A percentile compares a stretch with the other conserved stretches of the same genome.
Conservation (phyloP, 2,329 filamentous ascomycete species). For the Tolypocladium inflatum region DNA sequence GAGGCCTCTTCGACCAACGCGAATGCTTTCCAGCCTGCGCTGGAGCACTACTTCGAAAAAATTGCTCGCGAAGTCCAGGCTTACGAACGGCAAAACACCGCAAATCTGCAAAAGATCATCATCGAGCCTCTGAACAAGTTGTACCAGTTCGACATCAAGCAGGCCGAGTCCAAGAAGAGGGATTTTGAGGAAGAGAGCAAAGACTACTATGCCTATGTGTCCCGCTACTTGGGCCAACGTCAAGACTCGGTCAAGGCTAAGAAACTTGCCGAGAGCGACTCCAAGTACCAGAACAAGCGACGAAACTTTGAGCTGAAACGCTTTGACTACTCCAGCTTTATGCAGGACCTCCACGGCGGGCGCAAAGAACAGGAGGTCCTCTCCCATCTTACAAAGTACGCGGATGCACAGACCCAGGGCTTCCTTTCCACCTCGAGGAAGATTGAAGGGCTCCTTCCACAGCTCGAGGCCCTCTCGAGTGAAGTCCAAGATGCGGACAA, state of each 20-base stretch:
- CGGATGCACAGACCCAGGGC: conserved; percentile 75
- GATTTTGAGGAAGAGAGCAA: conserved; percentile 99
- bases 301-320: conserved; percentile 94
- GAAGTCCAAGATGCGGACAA: conserved; percentile 94
- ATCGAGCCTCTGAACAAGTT: conserved; percentile 89
- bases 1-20: conserved; percentile 87
- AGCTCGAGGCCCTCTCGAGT: conserved; percentile 76
- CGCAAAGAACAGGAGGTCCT: conserved; percentile 95
- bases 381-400: conserved; percentile 88
- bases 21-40: conserved; percentile 90
- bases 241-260: conserved; percentile 96
- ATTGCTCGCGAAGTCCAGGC: conserved; percentile 82
- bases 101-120: conserved; percentile 82
- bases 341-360: conserved; percentile 98
- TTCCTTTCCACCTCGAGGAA: conserved; percentile 80
- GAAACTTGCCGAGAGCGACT: conserved; percentile 88
- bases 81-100: conserved; percentile 78
- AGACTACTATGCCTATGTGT: conserved; percentile 94
- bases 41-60: conserved; percentile 97
- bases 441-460: conserved; percentile 77
- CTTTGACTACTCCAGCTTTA: conserved; percentile 97
- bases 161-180: conserved; percentile 91
- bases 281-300: conserved; percentile 90
- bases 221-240: conserved; percentile 89
- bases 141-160: conserved; percentile 94